phyloP scores from a whole-genome alignment of 305 asterid genomes.

The Fraxinus albicans region DNA sequence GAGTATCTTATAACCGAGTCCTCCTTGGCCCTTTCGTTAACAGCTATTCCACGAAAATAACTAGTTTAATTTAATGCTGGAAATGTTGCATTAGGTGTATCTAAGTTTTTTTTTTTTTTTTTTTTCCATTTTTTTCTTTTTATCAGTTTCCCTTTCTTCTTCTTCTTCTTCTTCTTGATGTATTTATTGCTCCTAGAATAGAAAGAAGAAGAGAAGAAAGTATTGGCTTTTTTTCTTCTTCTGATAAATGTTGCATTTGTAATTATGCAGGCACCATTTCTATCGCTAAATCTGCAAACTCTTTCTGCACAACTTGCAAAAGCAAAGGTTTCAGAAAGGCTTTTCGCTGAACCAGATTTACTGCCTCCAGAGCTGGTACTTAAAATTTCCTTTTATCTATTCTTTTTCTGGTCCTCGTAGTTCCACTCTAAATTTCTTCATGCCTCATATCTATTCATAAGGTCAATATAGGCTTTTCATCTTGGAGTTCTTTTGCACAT shows the following conservation, averaged over 20 bases:
- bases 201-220: neutral
- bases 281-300: slow-evolving; percentile 68
- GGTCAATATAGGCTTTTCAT: neutral
- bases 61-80: neutral
- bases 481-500: neutral
- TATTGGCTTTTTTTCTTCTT: neutral
- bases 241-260: slow-evolving; percentile 18
- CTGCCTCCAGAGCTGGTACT: slow-evolving; percentile 68
- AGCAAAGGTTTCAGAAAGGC: slow-evolving; percentile 65
- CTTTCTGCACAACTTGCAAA: slow-evolving; percentile 77
- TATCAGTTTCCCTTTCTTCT: neutral
- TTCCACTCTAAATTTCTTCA: neutral
- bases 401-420: neutral
- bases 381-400: slow-evolving; percentile 2
- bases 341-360: slow-evolving; percentile 64
- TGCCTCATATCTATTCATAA: neutral
- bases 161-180: neutral
- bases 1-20: neutral
- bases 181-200: neutral
- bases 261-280: slow-evolving; percentile 67
- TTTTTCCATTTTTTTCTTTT: neutral
- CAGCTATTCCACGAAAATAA: neutral
- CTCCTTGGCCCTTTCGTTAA: neutral
- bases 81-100: neutral
- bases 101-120: neutral